Base-by-base conservation (phyloP, 164 flowering plant species). In the Magnolia officinalis region DNA sequence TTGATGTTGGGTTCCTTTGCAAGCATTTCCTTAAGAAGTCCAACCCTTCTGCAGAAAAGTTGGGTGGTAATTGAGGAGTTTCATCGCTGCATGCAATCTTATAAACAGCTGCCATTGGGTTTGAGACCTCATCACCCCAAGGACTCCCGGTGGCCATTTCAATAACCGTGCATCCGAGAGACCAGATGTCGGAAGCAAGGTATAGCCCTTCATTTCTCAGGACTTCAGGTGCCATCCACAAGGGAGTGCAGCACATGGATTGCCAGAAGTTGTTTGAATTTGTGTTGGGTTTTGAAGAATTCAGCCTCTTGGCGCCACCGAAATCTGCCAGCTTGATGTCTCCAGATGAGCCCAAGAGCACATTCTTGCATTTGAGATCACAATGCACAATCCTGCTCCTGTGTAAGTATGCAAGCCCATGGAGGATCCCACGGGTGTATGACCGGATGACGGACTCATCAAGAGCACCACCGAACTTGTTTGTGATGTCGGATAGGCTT, bases 181-280 rank as follows among this genome's bases (percentile, higher is more conserved):
- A 88, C 94, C 94, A 89, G 16, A 90, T 81, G 72, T 89, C 94
- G 5, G 89, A 77, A 26, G 81, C 81, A 68, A 74, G 78, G 51
- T 74, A 81, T 49, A 78, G 7, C 67, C 73, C 80, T 80, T 87
- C 88, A 0, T 81, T 80, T 72, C 84, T 82, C 72, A 89, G 29
- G 4, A 86, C 88, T 79, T 90, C 94, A 0, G 94, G 94, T 49
- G 92, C 90, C 92, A 87, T 89, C 91, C 91, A 90, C 63, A 88
- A 65, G 16, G 92, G 94, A 21, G 90, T 88, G 31, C 94, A 90
- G 31, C 84, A 80, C 16, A 85, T 73, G 6, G 80, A 50, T 26
- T 55, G 64, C 71, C 76, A 50, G 13, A 64, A 75, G 71, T 3
- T 13, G 18, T 73, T 69, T 1, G 37, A 52, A 50, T 1, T 31